These are phyloP conservation scores for Rubia peregrina DNA, from an alignment of 305 asterid species.

Conservation along the genomic window DNA sequence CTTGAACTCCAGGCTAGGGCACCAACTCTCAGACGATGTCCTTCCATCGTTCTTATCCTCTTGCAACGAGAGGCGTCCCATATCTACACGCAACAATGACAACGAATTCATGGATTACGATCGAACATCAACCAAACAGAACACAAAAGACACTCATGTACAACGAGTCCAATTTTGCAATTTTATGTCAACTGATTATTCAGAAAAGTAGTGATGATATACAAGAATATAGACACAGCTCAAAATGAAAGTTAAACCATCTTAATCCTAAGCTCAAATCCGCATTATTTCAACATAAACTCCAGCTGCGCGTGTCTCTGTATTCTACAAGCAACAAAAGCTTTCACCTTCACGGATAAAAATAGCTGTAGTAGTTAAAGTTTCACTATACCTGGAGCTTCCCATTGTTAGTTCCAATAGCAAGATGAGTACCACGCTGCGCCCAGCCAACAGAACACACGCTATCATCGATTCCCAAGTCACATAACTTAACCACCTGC, in stretches of 20 bases:
- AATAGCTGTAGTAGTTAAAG: neutral
- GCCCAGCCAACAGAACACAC: constrained; percentile 96
- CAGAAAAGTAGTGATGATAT: neutral
- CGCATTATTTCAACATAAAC: neutral
- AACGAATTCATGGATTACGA: constrained; percentile 9
- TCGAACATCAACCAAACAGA: neutral
- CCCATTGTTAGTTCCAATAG: constrained; percentile 81
- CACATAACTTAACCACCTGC: constrained; percentile 88
- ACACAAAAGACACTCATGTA: neutral
- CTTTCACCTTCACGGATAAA: neutral
- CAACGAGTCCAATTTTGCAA: neutral
- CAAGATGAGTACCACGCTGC: constrained; percentile 78
- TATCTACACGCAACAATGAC: constrained; percentile 36
- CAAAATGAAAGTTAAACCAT: neutral
- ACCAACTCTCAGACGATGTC: constrained; percentile 83
- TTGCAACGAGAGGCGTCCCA: constrained; percentile 96
- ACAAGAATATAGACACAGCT: neutral
- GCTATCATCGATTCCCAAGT: constrained; percentile 68
- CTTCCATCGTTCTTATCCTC: constrained; percentile 85
- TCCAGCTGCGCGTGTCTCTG: neutral
- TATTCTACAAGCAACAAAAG: neutral
- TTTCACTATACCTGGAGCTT: constrained; percentile 53
- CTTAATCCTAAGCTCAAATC: neutral
- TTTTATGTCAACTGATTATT: neutral
- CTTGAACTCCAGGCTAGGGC: constrained; percentile 93